phyloP scores from a whole-genome alignment of 345 rosid genomes.

The Heritiera littoralis region DNA sequence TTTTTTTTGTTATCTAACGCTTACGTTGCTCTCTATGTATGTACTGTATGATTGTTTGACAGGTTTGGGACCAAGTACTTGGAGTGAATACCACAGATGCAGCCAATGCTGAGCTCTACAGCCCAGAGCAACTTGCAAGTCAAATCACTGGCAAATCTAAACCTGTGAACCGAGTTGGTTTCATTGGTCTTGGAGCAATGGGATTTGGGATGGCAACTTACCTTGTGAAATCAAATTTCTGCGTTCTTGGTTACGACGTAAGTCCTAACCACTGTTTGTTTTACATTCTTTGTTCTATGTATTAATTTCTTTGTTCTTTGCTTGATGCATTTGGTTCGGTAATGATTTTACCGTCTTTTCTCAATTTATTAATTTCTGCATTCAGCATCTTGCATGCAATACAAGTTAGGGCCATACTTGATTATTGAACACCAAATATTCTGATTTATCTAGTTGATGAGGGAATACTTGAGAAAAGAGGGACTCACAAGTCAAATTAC shows the following conservation, averaged over 20 bases:
- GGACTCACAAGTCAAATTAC: background rate
- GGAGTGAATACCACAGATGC: slow-evolving; percentile 64
- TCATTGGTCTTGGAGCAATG: slow-evolving; percentile 99
- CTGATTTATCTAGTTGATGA: background rate
- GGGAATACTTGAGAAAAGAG: background rate
- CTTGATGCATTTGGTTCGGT: slow-evolving; percentile 4
- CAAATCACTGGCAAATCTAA: slow-evolving; percentile 53
- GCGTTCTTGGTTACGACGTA: slow-evolving; percentile 86
- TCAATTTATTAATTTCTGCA: slow-evolving; percentile 8
- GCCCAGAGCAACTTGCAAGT: slow-evolving; percentile 69
- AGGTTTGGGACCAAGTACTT: slow-evolving; percentile 72
- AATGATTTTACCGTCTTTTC: background rate
- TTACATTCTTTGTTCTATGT: background rate
- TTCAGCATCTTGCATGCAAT: background rate
- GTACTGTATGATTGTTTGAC: slow-evolving; percentile 20
- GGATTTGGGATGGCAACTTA: slow-evolving; percentile 98
- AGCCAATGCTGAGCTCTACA: slow-evolving; percentile 63
- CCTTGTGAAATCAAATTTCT: slow-evolving; percentile 63
- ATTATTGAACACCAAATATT: background rate
- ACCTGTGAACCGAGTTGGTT: slow-evolving; percentile 67
- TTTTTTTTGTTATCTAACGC: background rate
- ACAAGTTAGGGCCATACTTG: background rate
- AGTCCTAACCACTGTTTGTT: slow-evolving; percentile 29
- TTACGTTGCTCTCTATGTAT: slow-evolving; percentile 6
- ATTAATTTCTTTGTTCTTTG: background rate